Evolutionary conservation across 2,329 filamentous ascomycete species (phyloP).

Genomic region (Alternaria brassicae): DNA sequence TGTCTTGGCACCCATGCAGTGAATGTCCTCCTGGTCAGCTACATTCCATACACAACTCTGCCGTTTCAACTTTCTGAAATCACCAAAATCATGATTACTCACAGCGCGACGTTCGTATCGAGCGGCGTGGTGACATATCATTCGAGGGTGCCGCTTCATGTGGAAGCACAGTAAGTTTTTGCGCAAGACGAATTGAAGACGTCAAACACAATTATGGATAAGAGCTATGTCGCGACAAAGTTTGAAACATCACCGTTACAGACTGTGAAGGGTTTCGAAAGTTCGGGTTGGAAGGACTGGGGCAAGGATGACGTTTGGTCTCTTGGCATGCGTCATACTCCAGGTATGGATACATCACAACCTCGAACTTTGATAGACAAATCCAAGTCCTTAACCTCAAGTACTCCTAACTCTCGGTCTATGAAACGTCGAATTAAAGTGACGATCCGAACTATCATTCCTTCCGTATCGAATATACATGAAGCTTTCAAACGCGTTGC

Average conservation of each 20-base stretch:
- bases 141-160: background rate
- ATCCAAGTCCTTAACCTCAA: background rate
- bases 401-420: background rate
- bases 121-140: background rate
- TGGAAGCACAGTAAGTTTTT: background rate
- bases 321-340: background rate
- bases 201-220: background rate
- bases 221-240: background rate
- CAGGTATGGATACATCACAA: background rate
- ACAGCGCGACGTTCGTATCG: background rate
- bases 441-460: background rate
- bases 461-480: fast-evolving
- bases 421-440: background rate
- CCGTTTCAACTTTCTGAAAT: background rate
- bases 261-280: background rate
- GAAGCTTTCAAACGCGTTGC: background rate
- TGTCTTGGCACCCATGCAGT: background rate
- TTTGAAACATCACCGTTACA: background rate
- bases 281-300: background rate
- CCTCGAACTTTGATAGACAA: background rate
- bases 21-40: background rate
- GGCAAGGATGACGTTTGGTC: background rate
- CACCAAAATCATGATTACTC: background rate
- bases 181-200: background rate
- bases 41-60: background rate